Percentiles rank a stretch among this genome's conserved stretches.
Evolutionary conservation across 148 eudicot genomes (phyloP).

Genomic region (Euryodendron excelsum): DNA sequence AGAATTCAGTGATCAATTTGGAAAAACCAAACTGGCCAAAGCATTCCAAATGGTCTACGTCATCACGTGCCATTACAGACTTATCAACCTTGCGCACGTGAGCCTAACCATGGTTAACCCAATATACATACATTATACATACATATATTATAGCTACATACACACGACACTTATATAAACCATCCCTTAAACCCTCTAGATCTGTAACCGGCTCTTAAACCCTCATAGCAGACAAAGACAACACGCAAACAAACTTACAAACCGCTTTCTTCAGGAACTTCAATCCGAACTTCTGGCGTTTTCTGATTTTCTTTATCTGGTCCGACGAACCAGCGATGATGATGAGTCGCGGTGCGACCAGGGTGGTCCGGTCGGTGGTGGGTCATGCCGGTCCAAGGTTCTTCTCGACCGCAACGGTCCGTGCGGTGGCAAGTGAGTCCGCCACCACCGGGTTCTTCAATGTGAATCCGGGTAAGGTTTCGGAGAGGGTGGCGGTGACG

Average conservation of each 20-base stretch:
- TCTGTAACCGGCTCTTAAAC: neutral
- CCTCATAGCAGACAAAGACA: neutral
- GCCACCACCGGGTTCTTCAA: constrained; percentile 11
- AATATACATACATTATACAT: neutral
- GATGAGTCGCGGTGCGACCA: constrained; percentile 61
- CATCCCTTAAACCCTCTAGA: neutral
- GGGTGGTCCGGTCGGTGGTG: constrained; percentile 32
- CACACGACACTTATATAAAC: neutral
- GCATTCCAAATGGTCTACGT: too few relatives aligned
- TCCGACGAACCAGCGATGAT: constrained; percentile 23
- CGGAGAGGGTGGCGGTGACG: constrained; percentile 25
- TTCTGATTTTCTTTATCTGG: neutral
- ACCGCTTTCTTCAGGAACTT: too few relatives aligned
- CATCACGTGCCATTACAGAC: too few relatives aligned
- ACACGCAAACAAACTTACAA: too few relatives aligned
- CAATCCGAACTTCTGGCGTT: neutral
- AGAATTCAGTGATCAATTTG: too few relatives aligned
- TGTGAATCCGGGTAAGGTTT: constrained; percentile 15
- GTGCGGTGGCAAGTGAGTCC: neutral
- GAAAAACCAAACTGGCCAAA: too few relatives aligned
- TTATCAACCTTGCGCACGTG: neutral
- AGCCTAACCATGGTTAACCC: neutral
- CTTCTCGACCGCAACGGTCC: constrained; percentile 31
- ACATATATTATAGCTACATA: neutral
- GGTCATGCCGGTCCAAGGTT: constrained; percentile 33